phyloP scores from a whole-genome alignment of 352 stramenopile species.

The Phytophthora pluvialis region DNA sequence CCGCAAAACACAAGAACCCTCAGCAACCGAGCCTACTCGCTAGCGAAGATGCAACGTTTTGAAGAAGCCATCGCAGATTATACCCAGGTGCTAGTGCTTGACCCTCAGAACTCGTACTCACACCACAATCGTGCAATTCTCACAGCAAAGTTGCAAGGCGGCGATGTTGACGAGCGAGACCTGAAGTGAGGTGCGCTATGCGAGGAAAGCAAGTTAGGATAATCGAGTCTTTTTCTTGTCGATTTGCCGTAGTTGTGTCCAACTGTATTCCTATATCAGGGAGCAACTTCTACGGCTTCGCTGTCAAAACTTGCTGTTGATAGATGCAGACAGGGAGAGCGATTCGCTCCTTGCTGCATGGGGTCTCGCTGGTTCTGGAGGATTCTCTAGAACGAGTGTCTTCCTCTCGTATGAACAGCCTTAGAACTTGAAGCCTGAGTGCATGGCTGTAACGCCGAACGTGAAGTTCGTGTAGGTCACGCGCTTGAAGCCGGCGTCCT shows the following conservation, averaged over 20 bases:
- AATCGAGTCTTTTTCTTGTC: conserved; percentile 18
- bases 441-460: conserved; percentile 96
- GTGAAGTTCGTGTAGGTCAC: conserved; percentile 97
- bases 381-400: conserved; percentile 14
- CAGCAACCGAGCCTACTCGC: conserved; percentile 88
- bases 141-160: conserved; percentile 71
- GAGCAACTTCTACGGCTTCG: conserved; percentile 4
- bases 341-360: conserved; percentile 1
- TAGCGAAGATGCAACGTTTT: conserved; percentile 80
- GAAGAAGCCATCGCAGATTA: conserved; percentile 80
- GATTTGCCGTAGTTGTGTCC: not conserved
- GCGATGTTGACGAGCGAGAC: conserved; percentile 42
- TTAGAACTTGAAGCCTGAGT: conserved; percentile 97
- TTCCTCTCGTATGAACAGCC: conserved; percentile 1
- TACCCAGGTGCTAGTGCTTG: conserved; percentile 68
- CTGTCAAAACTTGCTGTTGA: conserved; percentile 13
- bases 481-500: conserved; percentile 93
- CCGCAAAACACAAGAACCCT: conserved; percentile 80
- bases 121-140: conserved; percentile 88
- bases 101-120: conserved; percentile 81
- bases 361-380: conserved; percentile 2
- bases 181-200: conserved; percentile 27
- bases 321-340: conserved; percentile 4
- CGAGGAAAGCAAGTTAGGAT: not conserved
- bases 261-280: conserved; percentile 11